Base-by-base conservation (phyloP, 305 asterid species). In the Fraxinus ornus region DNA sequence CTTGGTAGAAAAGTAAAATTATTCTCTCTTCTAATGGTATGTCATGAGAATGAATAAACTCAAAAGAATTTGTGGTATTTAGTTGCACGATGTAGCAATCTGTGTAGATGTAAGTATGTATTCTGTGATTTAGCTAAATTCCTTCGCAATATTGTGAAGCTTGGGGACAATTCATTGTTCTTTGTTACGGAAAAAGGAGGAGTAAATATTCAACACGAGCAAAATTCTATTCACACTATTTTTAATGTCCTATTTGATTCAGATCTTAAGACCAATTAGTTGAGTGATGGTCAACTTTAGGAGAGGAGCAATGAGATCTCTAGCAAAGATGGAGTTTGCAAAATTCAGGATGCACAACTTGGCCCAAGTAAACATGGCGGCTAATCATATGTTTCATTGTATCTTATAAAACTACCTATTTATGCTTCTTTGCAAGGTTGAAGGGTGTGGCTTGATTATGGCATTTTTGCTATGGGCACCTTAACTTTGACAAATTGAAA, bases 211-310 rank as follows among this genome's bases (percentile, higher is more conserved):
- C 6, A 32, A 70, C 6, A 28, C 7, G 26, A 37, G 37, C 0
- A 6, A 0, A 36, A 8, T 0, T 44, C 64, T n/a, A n/a, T 36
- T 5, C 41, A 82, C 4, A 2, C 32, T 3, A 76, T 82, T 7
- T 60, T 3, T 5, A 49, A 66, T 76, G 57, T 77, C 21, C 17
- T 37, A 2, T 81, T 7, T 26, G 55, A 60, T 37, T 66, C 37
- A 5, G n/a, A 37, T 26, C 30, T 76, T 12, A 82, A 64, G 15
- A 66, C 5, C 0, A 76, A 76, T 1, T 12, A 62, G 37, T n/a
- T 76, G 2, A 81, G 72, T 76, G 52, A 33, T 28, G 78, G 78
- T n/a, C 81, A 76, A 17, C 36, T 82, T 13, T 24, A 41, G 33
- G 78, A 77, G 22, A 76, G 70, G 22, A 49, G 39, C 10, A 30